phyloP scores from a whole-genome alignment of 331 rosid species.

The Telfairia occidentalis region DNA sequence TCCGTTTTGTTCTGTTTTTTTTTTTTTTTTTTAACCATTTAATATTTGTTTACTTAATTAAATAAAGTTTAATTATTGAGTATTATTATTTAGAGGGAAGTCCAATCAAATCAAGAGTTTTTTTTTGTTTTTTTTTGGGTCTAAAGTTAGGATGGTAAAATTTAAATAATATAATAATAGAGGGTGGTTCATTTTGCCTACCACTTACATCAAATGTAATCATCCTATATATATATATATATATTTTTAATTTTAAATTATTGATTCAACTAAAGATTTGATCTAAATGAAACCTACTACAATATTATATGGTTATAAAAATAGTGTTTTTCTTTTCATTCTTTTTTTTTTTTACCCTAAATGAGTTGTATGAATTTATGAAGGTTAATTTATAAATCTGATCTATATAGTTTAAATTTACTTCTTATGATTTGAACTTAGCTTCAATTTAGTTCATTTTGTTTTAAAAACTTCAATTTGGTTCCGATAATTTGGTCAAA shows the following conservation, averaged over 20 bases:
- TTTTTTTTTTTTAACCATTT: neutral
- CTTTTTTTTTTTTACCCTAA: neutral
- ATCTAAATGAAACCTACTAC: neutral
- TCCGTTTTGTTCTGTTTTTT: neutral
- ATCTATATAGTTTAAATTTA: no score
- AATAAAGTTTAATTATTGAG: neutral
- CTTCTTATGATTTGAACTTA: no score
- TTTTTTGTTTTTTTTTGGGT: neutral
- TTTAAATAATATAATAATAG: constrained; percentile 5
- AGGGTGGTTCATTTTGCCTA: constrained; percentile 4
- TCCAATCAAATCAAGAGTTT: neutral
- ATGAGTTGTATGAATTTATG: no score
- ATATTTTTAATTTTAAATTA: neutral
- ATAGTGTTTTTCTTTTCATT: neutral
- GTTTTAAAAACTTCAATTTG: no score
- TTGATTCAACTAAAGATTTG: neutral
- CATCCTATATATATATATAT: neutral
- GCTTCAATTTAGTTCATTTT: no score
- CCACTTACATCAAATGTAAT: constrained; percentile 8
- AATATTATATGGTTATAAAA: neutral
- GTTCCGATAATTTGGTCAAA: no score
- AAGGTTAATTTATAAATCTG: no score
- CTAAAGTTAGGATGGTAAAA: neutral
- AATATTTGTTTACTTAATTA: neutral
- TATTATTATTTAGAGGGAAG: neutral